Evolutionary conservation across 495 filamentous ascomycete species (phyloP).

Genomic region (Terfezia boudieri): DNA sequence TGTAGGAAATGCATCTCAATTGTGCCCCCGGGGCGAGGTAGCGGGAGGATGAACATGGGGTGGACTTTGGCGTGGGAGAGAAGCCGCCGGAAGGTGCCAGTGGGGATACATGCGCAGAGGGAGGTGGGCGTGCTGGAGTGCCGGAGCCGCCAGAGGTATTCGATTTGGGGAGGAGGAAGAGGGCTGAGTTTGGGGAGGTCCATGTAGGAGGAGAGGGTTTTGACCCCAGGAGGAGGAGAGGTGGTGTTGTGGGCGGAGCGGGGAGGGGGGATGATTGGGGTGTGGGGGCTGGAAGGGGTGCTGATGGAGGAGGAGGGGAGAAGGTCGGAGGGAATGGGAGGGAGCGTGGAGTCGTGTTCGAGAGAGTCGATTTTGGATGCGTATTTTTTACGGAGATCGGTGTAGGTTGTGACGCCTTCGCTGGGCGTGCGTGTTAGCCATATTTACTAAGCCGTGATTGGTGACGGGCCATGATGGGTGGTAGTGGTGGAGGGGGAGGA

Average conservation of each 20-base stretch:
- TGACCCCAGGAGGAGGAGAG: conserved; percentile 37
- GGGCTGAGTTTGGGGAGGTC: conserved; percentile 51
- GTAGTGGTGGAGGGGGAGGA: neutral
- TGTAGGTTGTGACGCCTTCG: conserved; percentile 49
- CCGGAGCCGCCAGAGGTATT: conserved; percentile 75
- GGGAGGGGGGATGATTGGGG: conserved; percentile 16
- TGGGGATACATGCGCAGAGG: conserved; percentile 60
- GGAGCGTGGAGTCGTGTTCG: conserved; percentile 20
- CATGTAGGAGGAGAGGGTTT: conserved; percentile 61
- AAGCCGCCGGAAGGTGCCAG: conserved; percentile 45
- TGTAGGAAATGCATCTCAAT: conserved; percentile 68
- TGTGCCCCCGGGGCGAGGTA: conserved; percentile 44
- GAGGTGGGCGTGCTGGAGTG: conserved; percentile 46
- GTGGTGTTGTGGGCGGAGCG: conserved; percentile 16
- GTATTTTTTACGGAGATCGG: conserved; percentile 62
- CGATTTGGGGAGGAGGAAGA: conserved; percentile 57
- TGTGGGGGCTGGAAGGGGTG: conserved; percentile 1
- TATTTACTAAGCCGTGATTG: neutral
- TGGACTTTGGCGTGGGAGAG: conserved; percentile 40
- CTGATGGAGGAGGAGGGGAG: conserved; percentile 1
- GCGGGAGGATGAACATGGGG: conserved; percentile 78
- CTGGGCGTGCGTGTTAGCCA: conserved; percentile 18
- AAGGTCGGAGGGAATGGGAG: conserved; percentile 8
- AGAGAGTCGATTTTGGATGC: conserved; percentile 48
- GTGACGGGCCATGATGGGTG: conserved; percentile 1